Percentiles rank a stretch among this genome's conserved stretches.
Evolutionary conservation across 2,329 filamentous ascomycete species (phyloP).

Genomic region (Fusarium cyanostomum): DNA sequence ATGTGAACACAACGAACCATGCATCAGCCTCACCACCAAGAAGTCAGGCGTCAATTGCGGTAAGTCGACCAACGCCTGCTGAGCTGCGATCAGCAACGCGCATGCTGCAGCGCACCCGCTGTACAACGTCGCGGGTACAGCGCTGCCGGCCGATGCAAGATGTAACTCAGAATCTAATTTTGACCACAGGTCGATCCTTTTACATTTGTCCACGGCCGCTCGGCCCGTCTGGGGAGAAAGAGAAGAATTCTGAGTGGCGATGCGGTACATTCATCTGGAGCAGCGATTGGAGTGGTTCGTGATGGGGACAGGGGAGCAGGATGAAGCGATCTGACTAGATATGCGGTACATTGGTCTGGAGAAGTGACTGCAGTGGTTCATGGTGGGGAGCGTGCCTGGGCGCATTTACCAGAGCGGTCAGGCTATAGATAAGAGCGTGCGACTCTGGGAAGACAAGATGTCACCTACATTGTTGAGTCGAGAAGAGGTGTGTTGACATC

Average conservation of each 20-base stretch:
- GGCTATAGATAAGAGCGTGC: neutral
- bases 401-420: neutral
- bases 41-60: conserved; percentile 87
- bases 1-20: conserved; percentile 91
- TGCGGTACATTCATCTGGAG: conserved; percentile 85
- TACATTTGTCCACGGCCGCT: conserved; percentile 76
- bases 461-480: neutral
- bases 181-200: conserved; percentile 64
- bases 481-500: neutral
- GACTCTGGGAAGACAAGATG: neutral
- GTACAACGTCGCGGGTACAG: conserved; percentile 8
- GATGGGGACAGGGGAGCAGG: neutral
- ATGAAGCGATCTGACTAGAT: neutral
- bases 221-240: conserved; percentile 85
- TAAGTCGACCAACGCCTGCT: conserved; percentile 46
- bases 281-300: conserved; percentile 62
- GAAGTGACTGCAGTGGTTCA: neutral
- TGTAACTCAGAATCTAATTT: conserved; percentile 26
- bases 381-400: neutral
- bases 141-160: neutral
- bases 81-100: neutral
- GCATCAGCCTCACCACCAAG: conserved; percentile 84
- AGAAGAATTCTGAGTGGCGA: conserved; percentile 85
- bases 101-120: conserved; percentile 17
- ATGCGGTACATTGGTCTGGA: neutral